Percentiles rank a stretch among this genome's conserved stretches.
phyloP scores from a whole-genome alignment of 176 grass and related monocot genomes.

The Pontederia crassipes region DNA sequence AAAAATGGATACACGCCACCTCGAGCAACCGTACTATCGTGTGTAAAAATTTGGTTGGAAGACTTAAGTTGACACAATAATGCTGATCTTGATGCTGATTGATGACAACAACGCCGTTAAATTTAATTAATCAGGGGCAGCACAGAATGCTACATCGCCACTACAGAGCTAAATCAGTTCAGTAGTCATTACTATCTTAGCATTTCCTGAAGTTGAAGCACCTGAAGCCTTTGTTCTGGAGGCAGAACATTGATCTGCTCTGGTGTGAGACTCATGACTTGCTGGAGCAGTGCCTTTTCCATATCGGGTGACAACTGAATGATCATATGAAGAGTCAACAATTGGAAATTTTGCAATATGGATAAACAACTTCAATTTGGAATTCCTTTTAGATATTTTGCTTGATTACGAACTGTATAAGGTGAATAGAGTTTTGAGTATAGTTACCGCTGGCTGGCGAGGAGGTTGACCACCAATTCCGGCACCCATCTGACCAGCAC shows the following conservation, averaged over 20 bases:
- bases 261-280: slow-evolving; percentile 70
- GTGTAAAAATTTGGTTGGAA: too few relatives aligned
- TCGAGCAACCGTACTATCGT: too few relatives aligned
- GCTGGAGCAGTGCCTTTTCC: slow-evolving; percentile 84
- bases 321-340: slow-evolving; percentile 11
- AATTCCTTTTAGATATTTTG: neutral
- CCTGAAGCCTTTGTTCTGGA: slow-evolving; percentile 87
- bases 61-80: too few relatives aligned
- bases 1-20: too few relatives aligned
- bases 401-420: neutral
- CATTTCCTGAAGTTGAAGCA: slow-evolving; percentile 91
- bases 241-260: slow-evolving; percentile 88
- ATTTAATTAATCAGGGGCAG: too few relatives aligned
- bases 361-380: neutral
- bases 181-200: slow-evolving; percentile 28
- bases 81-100: too few relatives aligned
- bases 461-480: slow-evolving; percentile 40
- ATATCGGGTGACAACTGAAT: slow-evolving; percentile 81
- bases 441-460: slow-evolving; percentile 46
- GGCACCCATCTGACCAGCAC: slow-evolving; percentile 48
- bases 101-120: too few relatives aligned
- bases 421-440: neutral
- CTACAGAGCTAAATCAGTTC: too few relatives aligned
- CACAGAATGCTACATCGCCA: too few relatives aligned
- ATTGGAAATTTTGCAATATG: neutral